These are phyloP conservation scores for Myxozyma sirexii DNA, from an alignment of 805 yeast genomes.

Conservation along the genomic window DNA sequence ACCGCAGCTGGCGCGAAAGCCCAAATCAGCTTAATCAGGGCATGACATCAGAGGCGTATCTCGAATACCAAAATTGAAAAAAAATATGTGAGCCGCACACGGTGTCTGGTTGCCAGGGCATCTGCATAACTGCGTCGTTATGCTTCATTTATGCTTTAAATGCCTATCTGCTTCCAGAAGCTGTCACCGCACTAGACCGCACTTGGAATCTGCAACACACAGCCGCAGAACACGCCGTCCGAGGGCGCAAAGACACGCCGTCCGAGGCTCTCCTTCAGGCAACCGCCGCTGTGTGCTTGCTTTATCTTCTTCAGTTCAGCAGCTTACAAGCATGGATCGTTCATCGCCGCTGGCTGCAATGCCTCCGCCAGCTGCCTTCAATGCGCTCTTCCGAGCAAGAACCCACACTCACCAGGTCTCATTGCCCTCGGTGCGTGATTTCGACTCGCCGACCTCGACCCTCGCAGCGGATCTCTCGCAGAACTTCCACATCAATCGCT, in stretches of 20 bases:
- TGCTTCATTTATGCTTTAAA: background rate
- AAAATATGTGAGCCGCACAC: background rate
- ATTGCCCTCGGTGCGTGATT: conserved; percentile 27
- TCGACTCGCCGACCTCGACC: conserved; percentile 40
- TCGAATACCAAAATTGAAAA: background rate
- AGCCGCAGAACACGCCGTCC: conserved; percentile 2
- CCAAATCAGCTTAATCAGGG: background rate
- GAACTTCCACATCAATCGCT: conserved; percentile 43
- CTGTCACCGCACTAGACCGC: background rate
- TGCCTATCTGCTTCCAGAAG: background rate
- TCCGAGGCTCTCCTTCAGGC: background rate
- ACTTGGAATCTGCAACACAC: background rate
- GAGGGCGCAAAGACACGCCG: background rate
- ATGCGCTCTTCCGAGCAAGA: conserved; percentile 6
- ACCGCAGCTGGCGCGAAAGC: background rate
- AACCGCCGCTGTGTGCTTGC: background rate
- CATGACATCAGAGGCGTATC: conserved; percentile 11
- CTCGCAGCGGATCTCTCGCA: conserved; percentile 45
- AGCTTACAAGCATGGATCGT: conserved; percentile 20
- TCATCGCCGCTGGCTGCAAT: conserved; percentile 34
- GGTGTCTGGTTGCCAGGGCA: conserved; percentile 7
- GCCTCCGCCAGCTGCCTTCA: conserved; percentile 28
- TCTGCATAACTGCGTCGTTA: background rate
- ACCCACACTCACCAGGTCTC: conserved; percentile 25
- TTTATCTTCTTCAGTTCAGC: background rate